Evolutionary conservation across 345 rosid species (phyloP).

Genomic region (Ceriops decandra): DNA sequence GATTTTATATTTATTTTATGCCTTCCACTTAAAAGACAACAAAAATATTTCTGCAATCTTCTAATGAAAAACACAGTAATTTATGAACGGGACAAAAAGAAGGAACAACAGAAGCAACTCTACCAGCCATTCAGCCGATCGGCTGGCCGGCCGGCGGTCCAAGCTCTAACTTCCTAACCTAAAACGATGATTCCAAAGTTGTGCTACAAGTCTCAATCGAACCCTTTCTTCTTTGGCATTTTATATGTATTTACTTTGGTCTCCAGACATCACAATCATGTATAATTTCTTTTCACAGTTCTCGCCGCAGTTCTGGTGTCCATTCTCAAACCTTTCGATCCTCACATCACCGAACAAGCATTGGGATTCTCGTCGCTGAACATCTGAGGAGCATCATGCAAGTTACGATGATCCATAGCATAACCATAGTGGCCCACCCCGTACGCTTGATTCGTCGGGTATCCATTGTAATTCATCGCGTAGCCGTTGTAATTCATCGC

Average conservation of each 20-base stretch:
- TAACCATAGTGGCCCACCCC: conserved; percentile 29
- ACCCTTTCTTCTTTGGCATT: no score
- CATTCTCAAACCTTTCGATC: neutral
- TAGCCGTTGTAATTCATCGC: conserved; percentile 24
- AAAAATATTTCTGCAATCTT: no score
- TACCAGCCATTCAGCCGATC: neutral
- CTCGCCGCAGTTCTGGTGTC: neutral
- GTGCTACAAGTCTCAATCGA: neutral
- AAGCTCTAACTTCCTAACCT: neutral
- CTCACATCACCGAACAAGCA: conserved; percentile 71
- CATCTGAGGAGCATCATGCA: conserved; percentile 63
- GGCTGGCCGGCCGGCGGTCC: conserved; percentile 4
- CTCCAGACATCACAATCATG: conserved; percentile 25
- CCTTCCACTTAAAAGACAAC: no score
- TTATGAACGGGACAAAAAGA: conserved; percentile 2
- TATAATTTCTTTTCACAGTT: conserved; percentile 19
- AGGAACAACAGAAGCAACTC: conserved; percentile 17
- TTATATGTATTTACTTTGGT: conserved; percentile 23
- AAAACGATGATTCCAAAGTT: conserved; percentile 20
- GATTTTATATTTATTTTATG: neutral
- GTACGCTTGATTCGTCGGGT: conserved; percentile 29
- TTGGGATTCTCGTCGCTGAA: conserved; percentile 95
- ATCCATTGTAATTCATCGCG: neutral
- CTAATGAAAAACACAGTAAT: neutral
- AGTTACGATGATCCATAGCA: conserved; percentile 10